phyloP scores from a whole-genome alignment of 306 rosid species.

The Betula pendula region DNA sequence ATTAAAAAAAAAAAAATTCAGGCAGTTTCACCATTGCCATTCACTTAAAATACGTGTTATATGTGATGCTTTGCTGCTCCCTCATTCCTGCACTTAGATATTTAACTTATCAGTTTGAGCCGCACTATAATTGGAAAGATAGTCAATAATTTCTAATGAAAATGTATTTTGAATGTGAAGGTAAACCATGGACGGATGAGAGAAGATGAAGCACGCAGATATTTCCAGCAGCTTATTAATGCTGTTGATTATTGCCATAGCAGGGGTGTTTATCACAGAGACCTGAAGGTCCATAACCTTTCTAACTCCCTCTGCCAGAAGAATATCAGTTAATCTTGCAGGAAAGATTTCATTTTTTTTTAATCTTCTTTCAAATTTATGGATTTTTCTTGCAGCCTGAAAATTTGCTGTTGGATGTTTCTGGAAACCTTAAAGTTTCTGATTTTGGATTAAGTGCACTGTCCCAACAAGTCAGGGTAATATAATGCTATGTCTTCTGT shows the following conservation, averaged over 20 bases:
- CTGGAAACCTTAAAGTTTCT: constrained; percentile 92
- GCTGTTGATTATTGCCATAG: constrained; percentile 99
- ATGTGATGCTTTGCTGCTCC: constrained; percentile 9
- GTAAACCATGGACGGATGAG: constrained; percentile 93
- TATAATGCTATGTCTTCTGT: constrained; percentile 23
- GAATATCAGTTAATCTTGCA: not conserved
- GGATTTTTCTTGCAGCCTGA: constrained; percentile 74
- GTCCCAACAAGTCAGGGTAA: constrained; percentile 94
- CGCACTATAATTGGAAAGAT: constrained; percentile 6
- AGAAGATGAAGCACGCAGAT: constrained; percentile 86
- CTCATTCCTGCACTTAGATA: constrained; percentile 22
- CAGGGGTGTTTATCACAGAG: constrained; percentile 97
- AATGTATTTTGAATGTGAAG: constrained; percentile 37
- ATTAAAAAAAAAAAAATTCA: not conserved
- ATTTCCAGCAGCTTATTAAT: constrained; percentile 97
- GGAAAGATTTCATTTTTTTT: constrained; percentile 5
- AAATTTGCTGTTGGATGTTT: constrained; percentile 77
- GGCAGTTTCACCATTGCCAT: constrained; percentile 1
- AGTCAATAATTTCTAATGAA: constrained; percentile 23
- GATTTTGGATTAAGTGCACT: constrained; percentile 97
- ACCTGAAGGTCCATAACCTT: constrained; percentile 66
- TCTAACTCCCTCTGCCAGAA: not conserved
- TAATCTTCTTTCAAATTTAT: constrained; percentile 11
- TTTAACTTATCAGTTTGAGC: constrained; percentile 6
- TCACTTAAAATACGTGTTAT: constrained; percentile 2